Conservation (phyloP, 352 stramenopile species). For the Phytophthora tentaculata region DNA sequence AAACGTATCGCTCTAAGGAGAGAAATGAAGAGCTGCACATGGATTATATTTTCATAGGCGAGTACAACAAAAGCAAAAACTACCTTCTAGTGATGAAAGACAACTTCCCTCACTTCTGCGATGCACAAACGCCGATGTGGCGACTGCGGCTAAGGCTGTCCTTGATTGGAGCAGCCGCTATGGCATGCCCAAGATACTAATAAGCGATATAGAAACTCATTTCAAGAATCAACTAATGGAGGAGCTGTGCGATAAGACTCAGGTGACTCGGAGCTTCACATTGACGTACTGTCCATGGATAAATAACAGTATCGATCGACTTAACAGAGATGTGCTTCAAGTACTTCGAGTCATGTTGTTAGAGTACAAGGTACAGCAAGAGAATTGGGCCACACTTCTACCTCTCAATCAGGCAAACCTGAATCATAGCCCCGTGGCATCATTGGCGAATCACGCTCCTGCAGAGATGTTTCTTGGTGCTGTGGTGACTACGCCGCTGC, state of each 20-base stretch:
- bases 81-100: slow-evolving; percentile 19
- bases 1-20: slow-evolving; percentile 2
- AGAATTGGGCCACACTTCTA: slow-evolving; percentile 8
- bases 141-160: neutral
- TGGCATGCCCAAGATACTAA: slow-evolving; percentile 4
- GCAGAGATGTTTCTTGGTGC: slow-evolving; percentile 12
- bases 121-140: slow-evolving; percentile 7
- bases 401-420: slow-evolving; percentile 15
- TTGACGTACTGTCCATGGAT: slow-evolving; percentile 12
- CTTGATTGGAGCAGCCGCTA: slow-evolving; percentile 16
- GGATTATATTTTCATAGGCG: slow-evolving; percentile 12
- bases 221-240: slow-evolving; percentile 19
- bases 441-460: slow-evolving; percentile 4
- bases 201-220: slow-evolving; percentile 11
- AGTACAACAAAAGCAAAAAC: slow-evolving; percentile 9
- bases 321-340: slow-evolving; percentile 13
- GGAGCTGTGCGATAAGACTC: slow-evolving; percentile 11
- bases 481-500: slow-evolving; percentile 8
- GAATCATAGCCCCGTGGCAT: slow-evolving; percentile 13
- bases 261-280: slow-evolving; percentile 4
- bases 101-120: slow-evolving; percentile 10
- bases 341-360: slow-evolving; percentile 14
- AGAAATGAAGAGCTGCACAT: slow-evolving; percentile 10
- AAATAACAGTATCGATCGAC: slow-evolving; percentile 10
- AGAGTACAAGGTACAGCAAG: slow-evolving; percentile 12